Conservation (phyloP, 208 protist species). For the Trypanosoma platydactyli region DNA sequence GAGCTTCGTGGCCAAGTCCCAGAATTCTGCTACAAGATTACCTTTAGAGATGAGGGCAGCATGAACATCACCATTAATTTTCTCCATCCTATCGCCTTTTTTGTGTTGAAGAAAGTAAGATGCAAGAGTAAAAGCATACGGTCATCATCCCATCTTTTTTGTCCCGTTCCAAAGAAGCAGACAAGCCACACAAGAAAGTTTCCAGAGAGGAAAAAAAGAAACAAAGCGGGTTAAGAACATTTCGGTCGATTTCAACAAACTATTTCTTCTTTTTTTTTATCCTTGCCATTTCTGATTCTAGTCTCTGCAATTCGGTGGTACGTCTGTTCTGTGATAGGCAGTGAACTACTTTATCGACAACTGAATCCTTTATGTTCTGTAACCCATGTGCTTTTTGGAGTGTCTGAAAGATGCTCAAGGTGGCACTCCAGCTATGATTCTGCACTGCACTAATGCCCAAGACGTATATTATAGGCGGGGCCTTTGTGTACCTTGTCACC, state of each 20-base stretch:
- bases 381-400: conserved; percentile 68
- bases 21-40: conserved; percentile 11
- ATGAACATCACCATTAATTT: conserved; percentile 2
- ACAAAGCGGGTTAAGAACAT: conserved; percentile 1
- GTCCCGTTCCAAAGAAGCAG: background rate
- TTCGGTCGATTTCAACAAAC: conserved; percentile 4
- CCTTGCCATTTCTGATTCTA: conserved; percentile 72
- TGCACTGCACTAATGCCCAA: conserved; percentile 58
- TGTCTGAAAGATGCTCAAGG: conserved; percentile 68
- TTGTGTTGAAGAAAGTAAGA: conserved; percentile 24
- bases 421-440: conserved; percentile 67
- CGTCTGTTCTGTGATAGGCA: conserved; percentile 69
- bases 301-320: conserved; percentile 58
- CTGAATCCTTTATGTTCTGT: conserved; percentile 60
- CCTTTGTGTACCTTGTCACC: conserved; percentile 39
- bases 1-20: background rate
- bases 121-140: conserved; percentile 25
- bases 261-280: conserved; percentile 25
- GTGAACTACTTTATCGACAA: conserved; percentile 74
- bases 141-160: background rate
- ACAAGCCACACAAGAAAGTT: background rate
- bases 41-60: background rate
- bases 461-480: conserved; percentile 59
- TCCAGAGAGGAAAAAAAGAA: background rate
- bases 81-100: conserved; percentile 14